Conservation (phyloP, 2,329 filamentous ascomycete genomes). For the Pseudocercospora pini-densiflorae region DNA sequence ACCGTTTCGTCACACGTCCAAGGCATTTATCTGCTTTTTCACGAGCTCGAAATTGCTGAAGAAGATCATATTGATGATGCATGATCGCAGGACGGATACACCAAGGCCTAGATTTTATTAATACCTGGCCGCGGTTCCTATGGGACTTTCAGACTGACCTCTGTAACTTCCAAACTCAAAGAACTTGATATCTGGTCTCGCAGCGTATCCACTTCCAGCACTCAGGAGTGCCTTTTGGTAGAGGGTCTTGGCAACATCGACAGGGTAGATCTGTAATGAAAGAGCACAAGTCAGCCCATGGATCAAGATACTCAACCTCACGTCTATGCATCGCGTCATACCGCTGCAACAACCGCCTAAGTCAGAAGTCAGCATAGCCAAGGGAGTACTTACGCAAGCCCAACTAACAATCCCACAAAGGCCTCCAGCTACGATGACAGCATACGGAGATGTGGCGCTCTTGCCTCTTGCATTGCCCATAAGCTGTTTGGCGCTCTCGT, state of each 20-base stretch:
- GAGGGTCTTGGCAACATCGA: slow-evolving; percentile 83
- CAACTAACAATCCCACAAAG: slow-evolving; percentile 84
- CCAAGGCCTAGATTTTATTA: slow-evolving; percentile 58
- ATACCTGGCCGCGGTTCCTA: not conserved
- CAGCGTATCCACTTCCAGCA: slow-evolving; percentile 57
- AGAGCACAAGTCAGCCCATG: slow-evolving; percentile 7
- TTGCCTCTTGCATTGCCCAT: slow-evolving; percentile 75
- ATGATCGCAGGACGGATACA: slow-evolving; percentile 82
- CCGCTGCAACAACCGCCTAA: slow-evolving; percentile 7
- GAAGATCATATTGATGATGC: slow-evolving; percentile 85
- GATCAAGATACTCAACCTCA: not conserved
- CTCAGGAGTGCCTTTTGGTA: slow-evolving; percentile 83
- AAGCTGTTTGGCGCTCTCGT: slow-evolving; percentile 83
- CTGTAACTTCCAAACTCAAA: slow-evolving; percentile 80
- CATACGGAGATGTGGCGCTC: slow-evolving; percentile 76
- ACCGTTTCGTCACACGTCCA: slow-evolving; percentile 24
- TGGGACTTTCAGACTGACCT: slow-evolving; percentile 49
- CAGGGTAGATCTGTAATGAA: slow-evolving; percentile 55
- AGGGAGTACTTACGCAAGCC: slow-evolving; percentile 66
- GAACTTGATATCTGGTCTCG: slow-evolving; percentile 73
- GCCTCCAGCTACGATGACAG: slow-evolving; percentile 77
- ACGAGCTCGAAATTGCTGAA: slow-evolving; percentile 86
- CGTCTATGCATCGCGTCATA: not conserved
- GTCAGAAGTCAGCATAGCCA: not conserved
- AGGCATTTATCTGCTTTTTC: slow-evolving; percentile 62